Percentiles rank a stretch among this genome's conserved stretches.
phyloP scores from a whole-genome alignment of 2,329 filamentous ascomycete species.

The Fusarium torulosum region DNA sequence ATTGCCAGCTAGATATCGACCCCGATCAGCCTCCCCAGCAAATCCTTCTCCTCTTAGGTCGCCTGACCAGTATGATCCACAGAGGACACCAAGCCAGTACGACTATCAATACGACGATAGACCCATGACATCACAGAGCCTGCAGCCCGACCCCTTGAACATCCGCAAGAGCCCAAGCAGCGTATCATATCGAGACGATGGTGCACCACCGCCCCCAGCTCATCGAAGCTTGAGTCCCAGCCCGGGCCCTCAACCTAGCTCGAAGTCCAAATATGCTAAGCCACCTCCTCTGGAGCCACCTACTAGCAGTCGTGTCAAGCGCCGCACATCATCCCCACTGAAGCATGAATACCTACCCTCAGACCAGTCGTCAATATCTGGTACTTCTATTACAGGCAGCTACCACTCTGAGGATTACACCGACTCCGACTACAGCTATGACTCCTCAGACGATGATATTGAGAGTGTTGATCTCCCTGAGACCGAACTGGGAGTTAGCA shows the following conservation, averaged over 20 bases:
- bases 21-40: constrained; percentile 40
- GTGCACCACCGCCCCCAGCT: constrained; percentile 66
- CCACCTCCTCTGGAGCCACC: constrained; percentile 64
- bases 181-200: constrained; percentile 63
- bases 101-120: constrained; percentile 47
- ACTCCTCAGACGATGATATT: constrained; percentile 64
- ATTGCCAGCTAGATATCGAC: constrained; percentile 46
- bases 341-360: constrained; percentile 98
- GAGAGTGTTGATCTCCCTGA: constrained; percentile 72
- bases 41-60: constrained; percentile 46
- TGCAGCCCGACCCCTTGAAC: constrained; percentile 55
- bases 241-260: constrained; percentile 48
- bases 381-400: constrained; percentile 65
- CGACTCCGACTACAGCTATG: constrained; percentile 63
- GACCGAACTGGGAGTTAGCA: constrained; percentile 69
- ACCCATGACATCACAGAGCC: constrained; percentile 52
- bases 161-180: constrained; percentile 52
- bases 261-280: constrained; percentile 42
- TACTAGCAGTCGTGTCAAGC: constrained; percentile 63
- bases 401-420: constrained; percentile 60
- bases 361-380: constrained; percentile 71
- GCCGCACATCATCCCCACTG: constrained; percentile 88
- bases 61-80: constrained; percentile 40
- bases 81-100: constrained; percentile 56
- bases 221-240: constrained; percentile 60